Evolutionary conservation across 495 filamentous ascomycete genomes (phyloP).

Genomic region (Annulohypoxylon bovei): DNA sequence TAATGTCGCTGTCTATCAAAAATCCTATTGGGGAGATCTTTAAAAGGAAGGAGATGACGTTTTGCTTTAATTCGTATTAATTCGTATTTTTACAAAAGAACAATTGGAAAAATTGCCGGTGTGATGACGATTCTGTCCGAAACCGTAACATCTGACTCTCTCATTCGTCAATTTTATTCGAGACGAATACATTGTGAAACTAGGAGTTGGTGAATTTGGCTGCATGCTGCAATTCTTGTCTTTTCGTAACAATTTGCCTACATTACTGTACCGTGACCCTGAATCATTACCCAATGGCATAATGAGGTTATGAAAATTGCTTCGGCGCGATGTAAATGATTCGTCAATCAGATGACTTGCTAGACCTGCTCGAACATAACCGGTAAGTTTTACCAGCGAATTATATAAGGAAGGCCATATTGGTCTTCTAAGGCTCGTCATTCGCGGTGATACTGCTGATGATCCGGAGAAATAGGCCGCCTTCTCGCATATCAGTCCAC

Average conservation of each 20-base stretch:
- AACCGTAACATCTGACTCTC: conserved; percentile 26
- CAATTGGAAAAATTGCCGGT: conserved; percentile 4
- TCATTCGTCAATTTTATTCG: conserved; percentile 28
- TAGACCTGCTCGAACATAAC: background rate
- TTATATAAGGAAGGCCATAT: conserved; percentile 8
- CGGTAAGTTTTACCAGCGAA: conserved; percentile 10
- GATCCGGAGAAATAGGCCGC: conserved; percentile 28
- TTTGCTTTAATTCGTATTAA: conserved; percentile 2
- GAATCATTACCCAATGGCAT: conserved; percentile 13
- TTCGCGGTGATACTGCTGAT: conserved; percentile 15
- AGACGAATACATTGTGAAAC: conserved; percentile 22
- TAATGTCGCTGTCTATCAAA: background rate
- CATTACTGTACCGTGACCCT: conserved; percentile 3
- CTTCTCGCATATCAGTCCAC: conserved; percentile 9
- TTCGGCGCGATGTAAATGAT: conserved; percentile 9
- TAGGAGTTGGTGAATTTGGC: conserved; percentile 7
- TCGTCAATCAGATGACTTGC: conserved; percentile 19
- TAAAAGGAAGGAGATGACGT: conserved; percentile 16
- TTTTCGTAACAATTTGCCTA: conserved; percentile 11
- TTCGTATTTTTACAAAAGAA: conserved; percentile 2
- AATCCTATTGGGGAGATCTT: background rate
- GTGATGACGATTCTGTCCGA: conserved; percentile 33
- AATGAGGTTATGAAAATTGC: background rate
- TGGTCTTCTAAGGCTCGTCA: conserved; percentile 4
- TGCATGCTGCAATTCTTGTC: conserved; percentile 18